These are phyloP conservation scores for Dysphania ambrosioides DNA, from an alignment of 148 eudicot species.

Conservation along the genomic window DNA sequence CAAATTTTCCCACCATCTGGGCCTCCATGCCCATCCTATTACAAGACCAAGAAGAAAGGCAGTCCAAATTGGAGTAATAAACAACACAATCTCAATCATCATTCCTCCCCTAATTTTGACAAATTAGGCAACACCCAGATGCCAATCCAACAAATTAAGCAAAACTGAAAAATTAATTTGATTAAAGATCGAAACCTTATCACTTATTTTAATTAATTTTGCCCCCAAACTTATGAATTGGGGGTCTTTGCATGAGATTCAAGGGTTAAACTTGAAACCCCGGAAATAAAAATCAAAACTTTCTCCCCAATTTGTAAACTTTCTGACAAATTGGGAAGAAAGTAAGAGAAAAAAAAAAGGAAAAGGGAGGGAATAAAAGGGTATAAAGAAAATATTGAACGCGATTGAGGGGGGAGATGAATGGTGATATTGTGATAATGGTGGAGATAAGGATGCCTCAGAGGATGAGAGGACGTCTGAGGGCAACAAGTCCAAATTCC, in stretches of 20 bases:
- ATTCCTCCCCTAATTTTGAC: conserved; percentile 37
- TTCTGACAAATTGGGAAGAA: too few species aligned
- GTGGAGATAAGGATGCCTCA: conserved; percentile 27
- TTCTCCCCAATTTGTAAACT: conserved; percentile 14
- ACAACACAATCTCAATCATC: conserved; percentile 43
- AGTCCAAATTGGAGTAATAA: conserved; percentile 62
- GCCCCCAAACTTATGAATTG: conserved; percentile 12
- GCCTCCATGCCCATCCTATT: conserved; percentile 89
- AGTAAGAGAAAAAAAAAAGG: neutral
- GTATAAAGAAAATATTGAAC: neutral
- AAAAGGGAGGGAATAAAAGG: neutral
- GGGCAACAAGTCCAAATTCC: conserved; percentile 18
- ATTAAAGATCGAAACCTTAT: conserved; percentile 13
- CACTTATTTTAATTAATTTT: too few species aligned
- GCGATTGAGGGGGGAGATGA: neutral
- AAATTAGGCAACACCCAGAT: neutral
- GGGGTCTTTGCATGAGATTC: conserved; percentile 16
- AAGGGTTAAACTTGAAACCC: conserved; percentile 15
- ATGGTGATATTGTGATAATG: neutral
- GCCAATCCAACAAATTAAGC: neutral
- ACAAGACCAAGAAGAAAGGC: conserved; percentile 74
- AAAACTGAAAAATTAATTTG: conserved; percentile 19
- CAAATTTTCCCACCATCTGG: conserved; percentile 76
- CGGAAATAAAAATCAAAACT: conserved; percentile 1
- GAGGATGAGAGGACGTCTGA: conserved; percentile 24